Evolutionary conservation across 169 alveolate species (phyloP).

Genomic region (Eimeria sp.): DNA sequence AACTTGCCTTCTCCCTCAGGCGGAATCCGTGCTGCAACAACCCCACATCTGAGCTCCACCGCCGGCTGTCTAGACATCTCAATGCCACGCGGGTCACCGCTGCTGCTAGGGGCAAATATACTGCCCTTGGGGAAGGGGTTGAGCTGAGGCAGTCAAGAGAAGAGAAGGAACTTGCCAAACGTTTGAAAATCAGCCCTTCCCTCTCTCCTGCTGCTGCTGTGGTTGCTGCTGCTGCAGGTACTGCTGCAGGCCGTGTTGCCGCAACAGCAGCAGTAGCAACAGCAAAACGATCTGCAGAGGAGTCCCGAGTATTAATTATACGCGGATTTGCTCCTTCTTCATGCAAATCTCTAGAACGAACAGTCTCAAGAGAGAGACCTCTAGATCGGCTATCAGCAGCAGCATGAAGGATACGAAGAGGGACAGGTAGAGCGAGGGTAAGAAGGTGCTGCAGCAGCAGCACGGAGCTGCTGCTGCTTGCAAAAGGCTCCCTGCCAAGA

Average conservation of each 20-base stretch:
- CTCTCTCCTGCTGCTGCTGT: conserved; percentile 14
- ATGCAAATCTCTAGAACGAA: not conserved
- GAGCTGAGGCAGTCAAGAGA: conserved; percentile 5
- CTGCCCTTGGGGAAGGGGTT: conserved; percentile 6
- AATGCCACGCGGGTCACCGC: conserved; percentile 72
- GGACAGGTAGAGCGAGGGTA: conserved; percentile 84
- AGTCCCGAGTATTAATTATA: not conserved
- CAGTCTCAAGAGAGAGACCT: not conserved
- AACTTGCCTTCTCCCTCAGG: conserved; percentile 34
- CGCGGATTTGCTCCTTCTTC: not conserved
- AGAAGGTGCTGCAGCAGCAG: conserved; percentile 87
- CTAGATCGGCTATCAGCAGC: not conserved
- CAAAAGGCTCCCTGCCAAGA: conserved; percentile 85
- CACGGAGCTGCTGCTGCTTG: conserved; percentile 79
- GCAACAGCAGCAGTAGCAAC: conserved; percentile 57
- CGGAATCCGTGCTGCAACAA: conserved; percentile 63
- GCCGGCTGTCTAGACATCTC: conserved; percentile 79
- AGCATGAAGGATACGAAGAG: conserved; percentile 20
- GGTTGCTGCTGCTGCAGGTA: not conserved
- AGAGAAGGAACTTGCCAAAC: not conserved
- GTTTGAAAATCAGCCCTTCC: not conserved
- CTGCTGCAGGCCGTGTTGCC: not conserved
- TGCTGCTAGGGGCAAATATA: conserved; percentile 52
- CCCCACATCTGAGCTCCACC: conserved; percentile 72
- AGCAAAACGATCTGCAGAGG: conserved; percentile 27